phyloP scores from a whole-genome alignment of 257 asterid genomes.

The Hygrophila difformis region DNA sequence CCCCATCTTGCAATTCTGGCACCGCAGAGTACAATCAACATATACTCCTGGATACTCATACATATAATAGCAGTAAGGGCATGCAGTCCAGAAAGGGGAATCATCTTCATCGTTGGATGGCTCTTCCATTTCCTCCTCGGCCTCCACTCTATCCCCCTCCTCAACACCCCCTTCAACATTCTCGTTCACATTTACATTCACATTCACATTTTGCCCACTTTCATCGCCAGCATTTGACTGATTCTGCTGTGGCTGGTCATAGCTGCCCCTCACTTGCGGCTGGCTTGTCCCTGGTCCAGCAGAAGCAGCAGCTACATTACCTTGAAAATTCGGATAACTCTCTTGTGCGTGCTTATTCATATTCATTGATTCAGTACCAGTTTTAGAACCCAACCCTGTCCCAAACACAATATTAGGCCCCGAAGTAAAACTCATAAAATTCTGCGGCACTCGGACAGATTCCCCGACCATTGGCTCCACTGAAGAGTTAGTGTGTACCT shows the following conservation, averaged over 20 bases:
- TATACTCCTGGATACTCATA: conserved; percentile 64
- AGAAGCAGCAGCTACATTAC: conserved; percentile 24
- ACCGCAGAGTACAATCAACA: conserved; percentile 56
- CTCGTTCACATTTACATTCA: no score
- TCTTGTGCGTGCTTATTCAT: conserved; percentile 22
- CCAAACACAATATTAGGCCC: conserved; percentile 30
- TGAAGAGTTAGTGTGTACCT: conserved; percentile 25
- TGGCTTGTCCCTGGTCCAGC: conserved; percentile 3
- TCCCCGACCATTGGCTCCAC: conserved; percentile 24
- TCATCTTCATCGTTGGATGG: conserved; percentile 23
- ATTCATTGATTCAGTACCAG: conserved; percentile 19
- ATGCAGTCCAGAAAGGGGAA: conserved; percentile 61
- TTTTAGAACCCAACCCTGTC: conserved; percentile 27
- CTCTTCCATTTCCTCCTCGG: conserved; percentile 25
- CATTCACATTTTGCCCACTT: conserved; percentile 14
- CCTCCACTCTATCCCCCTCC: conserved; percentile 19
- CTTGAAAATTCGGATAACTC: conserved; percentile 18
- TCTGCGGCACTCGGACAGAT: conserved; percentile 31
- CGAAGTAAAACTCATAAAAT: conserved; percentile 28
- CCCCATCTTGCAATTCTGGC: conserved; percentile 74
- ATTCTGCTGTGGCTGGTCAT: conserved; percentile 16
- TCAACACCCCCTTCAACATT: conserved; percentile 19
- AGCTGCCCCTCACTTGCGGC: conserved; percentile 17
- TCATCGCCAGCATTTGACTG: conserved; percentile 15
- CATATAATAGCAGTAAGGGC: conserved; percentile 89